Evolutionary conservation across 2,329 filamentous ascomycete species (phyloP).

Genomic region (Penicillium sp.): DNA sequence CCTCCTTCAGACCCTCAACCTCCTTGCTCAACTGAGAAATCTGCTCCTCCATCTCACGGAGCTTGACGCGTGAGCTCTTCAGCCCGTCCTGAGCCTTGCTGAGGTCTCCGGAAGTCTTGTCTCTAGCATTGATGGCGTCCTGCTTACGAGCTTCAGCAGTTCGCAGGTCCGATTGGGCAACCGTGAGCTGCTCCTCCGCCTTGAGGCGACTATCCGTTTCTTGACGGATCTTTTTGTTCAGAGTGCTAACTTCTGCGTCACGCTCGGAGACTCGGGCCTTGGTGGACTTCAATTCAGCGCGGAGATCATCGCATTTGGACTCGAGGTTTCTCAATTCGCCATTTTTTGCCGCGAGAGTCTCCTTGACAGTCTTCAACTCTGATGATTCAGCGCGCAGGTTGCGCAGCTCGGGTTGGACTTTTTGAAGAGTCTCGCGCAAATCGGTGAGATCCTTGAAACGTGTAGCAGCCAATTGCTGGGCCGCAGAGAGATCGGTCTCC

Average conservation of each 20-base stretch:
- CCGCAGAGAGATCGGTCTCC: constrained; percentile 80
- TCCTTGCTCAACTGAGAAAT: constrained; percentile 68
- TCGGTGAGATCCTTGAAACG: constrained; percentile 88
- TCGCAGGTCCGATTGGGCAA: constrained; percentile 74
- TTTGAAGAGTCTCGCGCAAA: constrained; percentile 75
- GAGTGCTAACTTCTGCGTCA: constrained; percentile 72
- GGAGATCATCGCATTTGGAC: constrained; percentile 77
- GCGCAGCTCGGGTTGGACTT: constrained; percentile 82
- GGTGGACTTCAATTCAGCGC: constrained; percentile 68
- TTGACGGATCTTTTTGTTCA: constrained; percentile 76
- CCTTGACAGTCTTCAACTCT: constrained; percentile 71
- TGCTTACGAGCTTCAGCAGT: constrained; percentile 77
- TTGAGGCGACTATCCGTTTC: constrained; percentile 71
- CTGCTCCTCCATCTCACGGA: constrained; percentile 76
- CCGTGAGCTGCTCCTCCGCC: constrained; percentile 76
- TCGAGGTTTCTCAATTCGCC: constrained; percentile 74
- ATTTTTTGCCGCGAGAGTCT: constrained; percentile 67
- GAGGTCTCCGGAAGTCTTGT: constrained; percentile 71
- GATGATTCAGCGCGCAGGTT: constrained; percentile 74
- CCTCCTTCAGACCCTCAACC: constrained; percentile 68
- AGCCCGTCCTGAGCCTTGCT: constrained; percentile 72
- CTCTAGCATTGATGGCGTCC: constrained; percentile 71
- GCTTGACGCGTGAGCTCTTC: constrained; percentile 53
- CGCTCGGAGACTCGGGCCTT: constrained; percentile 72
- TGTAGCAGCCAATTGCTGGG: constrained; percentile 81